These are phyloP conservation scores for Cercospora sesami DNA, from an alignment of 2,329 filamentous ascomycete genomes.

Conservation along the genomic window DNA sequence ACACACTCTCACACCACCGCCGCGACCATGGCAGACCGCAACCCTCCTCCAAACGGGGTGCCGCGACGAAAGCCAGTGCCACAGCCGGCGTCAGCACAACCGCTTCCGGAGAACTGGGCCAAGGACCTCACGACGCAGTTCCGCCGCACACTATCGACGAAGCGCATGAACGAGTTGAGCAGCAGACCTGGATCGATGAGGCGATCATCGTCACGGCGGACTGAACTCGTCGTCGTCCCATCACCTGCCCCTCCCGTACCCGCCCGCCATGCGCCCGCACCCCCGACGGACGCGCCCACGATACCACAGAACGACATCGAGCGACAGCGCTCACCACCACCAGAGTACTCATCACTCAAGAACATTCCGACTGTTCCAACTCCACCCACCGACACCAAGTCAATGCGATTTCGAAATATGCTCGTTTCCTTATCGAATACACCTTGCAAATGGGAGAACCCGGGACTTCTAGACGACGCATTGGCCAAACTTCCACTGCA, in stretches of 20 bases:
- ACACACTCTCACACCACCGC: constrained; percentile 1
- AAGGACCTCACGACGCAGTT: constrained; percentile 79
- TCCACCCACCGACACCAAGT: constrained; percentile 60
- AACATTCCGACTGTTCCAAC: constrained; percentile 71
- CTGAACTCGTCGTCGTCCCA: constrained; percentile 32
- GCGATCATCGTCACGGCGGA: constrained; percentile 59
- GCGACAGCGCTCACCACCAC: constrained; percentile 46
- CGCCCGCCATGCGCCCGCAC: constrained; percentile 21
- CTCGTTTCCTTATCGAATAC: constrained; percentile 83
- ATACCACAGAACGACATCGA: constrained; percentile 27
- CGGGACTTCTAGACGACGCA: constrained; percentile 88
- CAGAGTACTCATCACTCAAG: constrained; percentile 62
- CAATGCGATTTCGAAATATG: constrained; percentile 62
- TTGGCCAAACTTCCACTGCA: constrained; percentile 83
- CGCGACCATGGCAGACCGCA: constrained; percentile 33
- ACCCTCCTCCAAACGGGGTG: constrained; percentile 30
- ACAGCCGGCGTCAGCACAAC: constrained; percentile 22
- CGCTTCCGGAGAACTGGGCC: constrained; percentile 65
- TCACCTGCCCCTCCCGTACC: constrained; percentile 23
- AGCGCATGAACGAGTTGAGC: constrained; percentile 76
- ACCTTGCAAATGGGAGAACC: constrained; percentile 94
- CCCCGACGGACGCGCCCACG: constrained; percentile 34
- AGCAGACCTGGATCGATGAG: constrained; percentile 45
- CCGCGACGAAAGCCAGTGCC: constrained; percentile 38
- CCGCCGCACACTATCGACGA: constrained; percentile 80